Evolutionary conservation across 116 monocot genomes (phyloP), one percentile per base, ranked within the genome.

Genomic region (Iris pallida): DNA sequence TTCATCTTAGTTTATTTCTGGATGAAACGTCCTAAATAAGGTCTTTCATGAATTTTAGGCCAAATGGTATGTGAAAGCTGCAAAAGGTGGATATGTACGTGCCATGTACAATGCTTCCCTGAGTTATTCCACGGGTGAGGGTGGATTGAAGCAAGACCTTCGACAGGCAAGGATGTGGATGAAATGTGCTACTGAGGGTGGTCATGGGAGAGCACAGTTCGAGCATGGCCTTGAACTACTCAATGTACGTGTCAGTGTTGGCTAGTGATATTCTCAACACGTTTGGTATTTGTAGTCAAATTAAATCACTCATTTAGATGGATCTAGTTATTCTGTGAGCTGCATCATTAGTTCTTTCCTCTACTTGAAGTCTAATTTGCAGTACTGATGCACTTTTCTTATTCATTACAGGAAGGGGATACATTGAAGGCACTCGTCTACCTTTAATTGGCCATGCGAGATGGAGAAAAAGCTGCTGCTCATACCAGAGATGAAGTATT

Each of bases 21-120:
- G 30, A 30, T 30, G 30, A 30, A 30, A 30, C 30, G 3, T 30
- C 30, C 30, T 30, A 30, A 30, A 30, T 30, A 30, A 30, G 30
- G 30, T 30, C 30, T 30, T 30, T 30, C 30, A 30, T 30, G 30
- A 30, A 30, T 30, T 30, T 30, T 3, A 88, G 84, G 88, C 79
- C 15, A 88, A 73, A 53, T 89, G 88, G 88, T 89, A 81, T 55
- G 41, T 71, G 59, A 76, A 48, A 80, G 85, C 85, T 56, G 88
- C 88, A 58, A 79, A 89, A 71, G 85, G 79, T 64, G 88, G 88
- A 20, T 74, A 89, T 75, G 68, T 76, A 16, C 81, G 82, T 64
- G 84, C 85, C 44, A 89, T 89, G 88, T 89, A 89, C 74, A 89
- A 89, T 49, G 57, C 73, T 72, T 81, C 79, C 17, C 67, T 85